Evolutionary conservation across 2,329 filamentous ascomycete species (phyloP), one percentile per base, ranked within the genome.

Genomic region (Ophiostoma ulmi): DNA sequence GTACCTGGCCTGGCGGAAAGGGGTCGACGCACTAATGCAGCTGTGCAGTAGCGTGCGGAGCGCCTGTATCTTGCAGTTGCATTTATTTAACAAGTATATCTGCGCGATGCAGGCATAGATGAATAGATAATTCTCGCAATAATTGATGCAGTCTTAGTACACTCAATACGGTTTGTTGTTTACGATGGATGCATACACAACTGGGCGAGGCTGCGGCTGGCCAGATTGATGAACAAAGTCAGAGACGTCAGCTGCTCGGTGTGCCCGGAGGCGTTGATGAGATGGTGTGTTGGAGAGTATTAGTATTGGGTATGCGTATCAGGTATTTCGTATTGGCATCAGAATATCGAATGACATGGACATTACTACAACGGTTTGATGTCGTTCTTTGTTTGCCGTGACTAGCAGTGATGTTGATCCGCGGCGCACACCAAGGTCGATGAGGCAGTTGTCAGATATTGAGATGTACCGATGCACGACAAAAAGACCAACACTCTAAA

Each of bases 1-100:
- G 41, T 20, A 38, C 61, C 61, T 65, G 63, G 63, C 20, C 63
- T 39, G 20, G 63, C 63, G 63, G 63, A 65, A 65, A 65, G 63
- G 63, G 63, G 63, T 65, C 36, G 61, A 22, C 36, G 20, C 61
- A 22, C 63, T 65, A 65, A 65, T 65, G 63, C 63, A 65, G 20
- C 36, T 22, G 63, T 65, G 63, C 63, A 65, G 63, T 65, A 65
- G 63, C 63, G 63, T 39, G 26, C 26, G 11, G 26, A 63, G 22
- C 35, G 26, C 13, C 11, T 35, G 11, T 17, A 17, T 64, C 35
- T 64, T 26, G 6, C 48, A 55, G n/a, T 20, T 55, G 48, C 48
- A 55, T 55, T 31, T 31, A 31, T 31, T 31, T 3, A 31, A 31
- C 31, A 31, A 31, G 31, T 31, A 31, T 31, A 31, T 31, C 4